Conservation (phyloP, 371 early-diverging fungal species). For the Mortierella sp. region DNA sequence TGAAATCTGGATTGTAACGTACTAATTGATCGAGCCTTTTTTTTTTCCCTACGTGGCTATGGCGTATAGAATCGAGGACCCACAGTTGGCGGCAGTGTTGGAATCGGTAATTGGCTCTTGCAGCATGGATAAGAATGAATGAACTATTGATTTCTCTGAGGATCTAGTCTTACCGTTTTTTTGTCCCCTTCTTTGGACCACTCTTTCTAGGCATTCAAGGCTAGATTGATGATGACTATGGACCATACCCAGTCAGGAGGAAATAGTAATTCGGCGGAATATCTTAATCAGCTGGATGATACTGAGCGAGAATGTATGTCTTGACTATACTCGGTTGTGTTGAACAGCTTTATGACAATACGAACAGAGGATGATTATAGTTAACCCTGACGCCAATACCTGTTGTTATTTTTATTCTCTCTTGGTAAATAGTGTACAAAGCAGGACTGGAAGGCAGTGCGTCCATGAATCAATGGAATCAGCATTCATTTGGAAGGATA, state of each 20-base stretch:
- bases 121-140: neutral
- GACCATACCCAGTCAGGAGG: slow-evolving; percentile 55
- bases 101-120: slow-evolving; percentile 20
- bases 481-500: slow-evolving; percentile 56
- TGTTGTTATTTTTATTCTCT: neutral
- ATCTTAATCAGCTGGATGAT: slow-evolving; percentile 40
- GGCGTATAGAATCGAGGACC: slow-evolving; percentile 32
- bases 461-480: slow-evolving; percentile 52
- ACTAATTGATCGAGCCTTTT: neutral
- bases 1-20: neutral
- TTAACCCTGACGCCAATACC: neutral
- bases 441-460: slow-evolving; percentile 54
- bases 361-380: neutral
- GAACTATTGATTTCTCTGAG: neutral
- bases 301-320: slow-evolving; percentile 48
- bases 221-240: slow-evolving; percentile 46
- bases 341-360: no score
- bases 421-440: slow-evolving; percentile 35
- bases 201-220: slow-evolving; percentile 41
- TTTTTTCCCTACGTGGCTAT: neutral
- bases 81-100: slow-evolving; percentile 15
- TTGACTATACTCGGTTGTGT: neutral
- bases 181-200: neutral
- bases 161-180: neutral
- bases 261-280: slow-evolving; percentile 34